Percentiles rank a stretch among this genome's conserved stretches.
These are phyloP conservation scores for Pichia sporocuriosa DNA, from an alignment of 805 yeast species.

Conservation along the genomic window DNA sequence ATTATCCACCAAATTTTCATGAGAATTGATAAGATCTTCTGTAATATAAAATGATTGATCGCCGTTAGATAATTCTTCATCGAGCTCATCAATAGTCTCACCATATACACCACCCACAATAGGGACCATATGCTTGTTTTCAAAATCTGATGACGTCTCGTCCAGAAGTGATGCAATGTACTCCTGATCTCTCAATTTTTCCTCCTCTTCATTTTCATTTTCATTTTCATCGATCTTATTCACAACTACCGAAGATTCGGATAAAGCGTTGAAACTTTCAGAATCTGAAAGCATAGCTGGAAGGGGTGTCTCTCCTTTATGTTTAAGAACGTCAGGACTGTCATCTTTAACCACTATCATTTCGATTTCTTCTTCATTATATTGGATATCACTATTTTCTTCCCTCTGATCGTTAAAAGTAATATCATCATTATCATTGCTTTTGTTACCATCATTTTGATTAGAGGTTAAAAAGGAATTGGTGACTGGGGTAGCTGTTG, in stretches of 20 bases:
- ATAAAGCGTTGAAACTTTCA: constrained; percentile 4
- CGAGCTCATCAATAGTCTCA: constrained; percentile 1
- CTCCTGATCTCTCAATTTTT: neutral
- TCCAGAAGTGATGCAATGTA: constrained; percentile 4
- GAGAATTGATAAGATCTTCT: too few relatives aligned
- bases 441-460: too few relatives aligned
- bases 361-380: neutral
- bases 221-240: neutral
- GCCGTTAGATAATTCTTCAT: neutral
- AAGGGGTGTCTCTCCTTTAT: constrained; percentile 1
- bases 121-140: neutral
- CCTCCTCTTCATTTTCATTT: neutral
- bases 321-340: neutral
- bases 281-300: too few relatives aligned
- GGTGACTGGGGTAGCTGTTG: neutral
- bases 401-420: too few relatives aligned
- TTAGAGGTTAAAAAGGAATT: too few relatives aligned
- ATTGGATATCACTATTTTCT: neutral
- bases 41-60: constrained; percentile 10
- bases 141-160: neutral
- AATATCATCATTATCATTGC: too few relatives aligned
- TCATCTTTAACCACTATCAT: constrained; percentile 7
- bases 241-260: constrained; percentile 3
- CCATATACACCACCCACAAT: constrained; percentile 5
- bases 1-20: too few relatives aligned